Base-by-base conservation (phyloP, 805 yeast genomes). In the Nakazawaea pomicola region DNA sequence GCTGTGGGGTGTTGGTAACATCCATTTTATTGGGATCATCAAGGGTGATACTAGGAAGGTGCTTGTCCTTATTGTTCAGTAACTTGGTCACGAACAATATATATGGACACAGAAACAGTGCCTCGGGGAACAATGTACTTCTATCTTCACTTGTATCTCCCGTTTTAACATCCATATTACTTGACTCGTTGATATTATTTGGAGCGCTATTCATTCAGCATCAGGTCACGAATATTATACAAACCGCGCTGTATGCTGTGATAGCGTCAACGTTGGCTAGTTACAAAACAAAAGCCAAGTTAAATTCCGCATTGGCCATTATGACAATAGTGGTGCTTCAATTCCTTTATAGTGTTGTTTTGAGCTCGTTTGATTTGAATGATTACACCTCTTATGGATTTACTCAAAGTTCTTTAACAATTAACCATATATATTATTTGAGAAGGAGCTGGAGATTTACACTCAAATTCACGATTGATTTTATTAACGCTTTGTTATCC, bases 221-320 rank as follows among this genome's bases (percentile, higher is more conserved):
- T 18, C 43, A 40, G 31, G 24, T 33, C 29, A 19, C 45, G 41
- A 16, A 35, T 17, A 15, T 30, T 37, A 17, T 47, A 57, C 10
- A 57, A 55, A 27, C 60, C 53, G 44, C 60, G 25, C 58, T 65
- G 6, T 62, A 61, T 44, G 57, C 65, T 0, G 49, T 58, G 29
- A 49, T 63, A n/a, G 65, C 65, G 1, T 52, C 64, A 11, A 58
- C 49, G 19, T 32, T 63, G 17, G 58, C 64, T 0, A 58, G 65
- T 1, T 48, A 58, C 6, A 53, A 48, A 36, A 48, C 53, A 34
- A 47, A 58, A 36, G 51, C 53, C 25, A 39, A 53, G 4, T 25
- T 52, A 7, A 62, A 61, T 48, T 61, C 67, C 4, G 15, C 61
- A 2, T 21, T 52, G 3, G 49, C 64, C 4, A 36, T 25, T 2